Percentiles rank a stretch among this genome's conserved stretches.
These are phyloP conservation scores for Domatiomyces catenatus DNA, from an alignment of 2,329 filamentous ascomycete species.

Conservation along the genomic window DNA sequence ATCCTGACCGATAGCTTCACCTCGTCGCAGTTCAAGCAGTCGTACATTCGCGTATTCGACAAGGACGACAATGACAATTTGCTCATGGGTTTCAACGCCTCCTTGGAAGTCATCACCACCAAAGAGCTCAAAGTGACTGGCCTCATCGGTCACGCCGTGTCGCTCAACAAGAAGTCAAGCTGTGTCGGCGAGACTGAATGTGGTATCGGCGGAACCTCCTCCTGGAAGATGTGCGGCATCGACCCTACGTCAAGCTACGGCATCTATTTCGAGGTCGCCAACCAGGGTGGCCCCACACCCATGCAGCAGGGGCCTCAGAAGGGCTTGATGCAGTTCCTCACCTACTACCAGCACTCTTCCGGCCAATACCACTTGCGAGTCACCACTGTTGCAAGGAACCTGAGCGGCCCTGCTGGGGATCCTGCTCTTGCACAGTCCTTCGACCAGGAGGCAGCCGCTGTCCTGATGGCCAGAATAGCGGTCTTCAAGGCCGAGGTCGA, in stretches of 20 bases:
- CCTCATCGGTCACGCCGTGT: constrained; percentile 89
- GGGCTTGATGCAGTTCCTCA: constrained; percentile 95
- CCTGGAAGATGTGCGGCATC: constrained; percentile 99
- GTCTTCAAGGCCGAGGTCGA: constrained; percentile 98
- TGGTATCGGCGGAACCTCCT: constrained; percentile 94
- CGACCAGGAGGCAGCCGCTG: constrained; percentile 92
- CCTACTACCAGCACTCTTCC: constrained; percentile 94
- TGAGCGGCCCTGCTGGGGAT: constrained; percentile 87
- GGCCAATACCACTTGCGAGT: constrained; percentile 93
- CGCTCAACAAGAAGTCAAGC: constrained; percentile 92
- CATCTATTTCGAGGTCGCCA: constrained; percentile 94
- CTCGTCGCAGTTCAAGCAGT: constrained; percentile 98
- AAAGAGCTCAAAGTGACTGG: constrained; percentile 98
- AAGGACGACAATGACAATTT: constrained; percentile 91
- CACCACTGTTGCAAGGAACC: constrained; percentile 77
- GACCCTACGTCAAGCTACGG: constrained; percentile 88
- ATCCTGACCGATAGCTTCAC: constrained; percentile 97
- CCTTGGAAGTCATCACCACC: constrained; percentile 86
- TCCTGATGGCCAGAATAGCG: constrained; percentile 97
- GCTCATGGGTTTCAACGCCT: constrained; percentile 95
- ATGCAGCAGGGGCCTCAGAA: constrained; percentile 79
- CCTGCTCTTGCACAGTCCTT: constrained; percentile 93
- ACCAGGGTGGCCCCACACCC: constrained; percentile 70
- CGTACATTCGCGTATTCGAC: constrained; percentile 91
- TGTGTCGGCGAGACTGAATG: constrained; percentile 97